A percentile compares a stretch with the other conserved stretches of the same genome.
phyloP scores from a whole-genome alignment of 805 yeast genomes.

The Monosporozyma solicola region DNA sequence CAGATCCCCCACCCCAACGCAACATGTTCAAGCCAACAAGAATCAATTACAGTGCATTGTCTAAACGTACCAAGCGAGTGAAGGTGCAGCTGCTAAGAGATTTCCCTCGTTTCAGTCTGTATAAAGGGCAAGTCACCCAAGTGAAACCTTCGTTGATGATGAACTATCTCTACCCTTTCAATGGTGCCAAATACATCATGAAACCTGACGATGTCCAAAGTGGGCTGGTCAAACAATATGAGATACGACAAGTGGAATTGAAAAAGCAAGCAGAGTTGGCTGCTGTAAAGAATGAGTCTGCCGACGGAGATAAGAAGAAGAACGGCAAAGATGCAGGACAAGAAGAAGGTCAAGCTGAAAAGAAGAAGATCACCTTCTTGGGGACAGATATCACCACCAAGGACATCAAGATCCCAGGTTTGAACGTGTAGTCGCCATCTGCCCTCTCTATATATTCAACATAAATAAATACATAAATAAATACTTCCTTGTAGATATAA shows the following conservation, averaged over 20 bases:
- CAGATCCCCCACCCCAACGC: neutral
- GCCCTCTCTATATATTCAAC: neutral
- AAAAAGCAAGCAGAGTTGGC: conserved; percentile 1
- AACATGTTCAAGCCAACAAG: conserved; percentile 25
- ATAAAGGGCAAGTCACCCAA: conserved; percentile 58
- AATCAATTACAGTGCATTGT: conserved; percentile 38
- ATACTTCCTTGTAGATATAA: neutral
- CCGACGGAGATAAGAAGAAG: neutral
- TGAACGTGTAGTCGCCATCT: conserved; percentile 12
- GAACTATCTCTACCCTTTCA: conserved; percentile 57
- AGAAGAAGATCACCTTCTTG: conserved; percentile 4
- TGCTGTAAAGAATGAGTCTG: neutral
- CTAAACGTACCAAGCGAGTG: conserved; percentile 47
- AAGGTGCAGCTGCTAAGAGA: conserved; percentile 70
- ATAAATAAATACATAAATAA: neutral
- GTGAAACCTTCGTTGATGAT: conserved; percentile 81
- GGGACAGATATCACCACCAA: conserved; percentile 17
- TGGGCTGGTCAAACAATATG: conserved; percentile 8
- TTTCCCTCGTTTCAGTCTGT: conserved; percentile 50
- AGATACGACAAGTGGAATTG: conserved; percentile 2
- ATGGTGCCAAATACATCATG: conserved; percentile 66
- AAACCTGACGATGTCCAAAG: conserved; percentile 17
- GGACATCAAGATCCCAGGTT: conserved; percentile 25
- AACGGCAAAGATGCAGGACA: neutral
- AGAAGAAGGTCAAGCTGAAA: neutral